Evolutionary conservation across 768 basidiomycete species (phyloP), one percentile per base, ranked within the genome.

Genomic region (Pulveroboletus sp.): DNA sequence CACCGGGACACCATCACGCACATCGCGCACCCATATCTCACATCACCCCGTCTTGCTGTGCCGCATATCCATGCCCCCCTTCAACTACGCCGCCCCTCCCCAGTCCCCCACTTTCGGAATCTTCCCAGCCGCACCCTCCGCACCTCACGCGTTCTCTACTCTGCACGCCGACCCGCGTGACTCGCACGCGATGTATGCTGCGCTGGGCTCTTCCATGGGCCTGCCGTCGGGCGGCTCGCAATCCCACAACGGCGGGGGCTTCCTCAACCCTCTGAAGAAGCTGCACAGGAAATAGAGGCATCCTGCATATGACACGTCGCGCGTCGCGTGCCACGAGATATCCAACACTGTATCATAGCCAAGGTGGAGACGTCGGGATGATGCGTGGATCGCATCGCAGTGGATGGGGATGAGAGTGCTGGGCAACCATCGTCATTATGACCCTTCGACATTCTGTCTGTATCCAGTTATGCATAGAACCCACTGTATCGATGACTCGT

Each of bases 161-260:
- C 72, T 84, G 47, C 77, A 82, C 62, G 78, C 79, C 65, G 75
- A 80, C 57, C 83, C 83, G 35, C 80, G 83, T 46, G 79, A 83
- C 56, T 62, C 71, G 4, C 79, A 85, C 58, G 66, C 68, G 55
- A 80, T 82, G 78, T 83, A 80, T 67, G 71, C 81, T 35, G 71
- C 78, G 5, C 74, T 82, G 49, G 59, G 69, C 52, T 57, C 67
- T 12, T 55, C 68, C 28, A 50, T 63, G 64, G 51, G 66, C 47
- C 15, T 55, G 18, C 59, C 55, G 48, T 43, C 55, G 18, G 32
- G 57, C 68, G 27, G 55, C 67, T 40, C 61, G 61, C 50, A 51
- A 54, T 48, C 56, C 3, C 56, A 49, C 62, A 65, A 15, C 39
- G 49, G 45, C 35, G 60, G 51, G 52, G 52, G 63, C 54, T 60